These are phyloP conservation scores for Colletotrichum cereale DNA, from an alignment of 2,329 filamentous ascomycete species.

Conservation along the genomic window DNA sequence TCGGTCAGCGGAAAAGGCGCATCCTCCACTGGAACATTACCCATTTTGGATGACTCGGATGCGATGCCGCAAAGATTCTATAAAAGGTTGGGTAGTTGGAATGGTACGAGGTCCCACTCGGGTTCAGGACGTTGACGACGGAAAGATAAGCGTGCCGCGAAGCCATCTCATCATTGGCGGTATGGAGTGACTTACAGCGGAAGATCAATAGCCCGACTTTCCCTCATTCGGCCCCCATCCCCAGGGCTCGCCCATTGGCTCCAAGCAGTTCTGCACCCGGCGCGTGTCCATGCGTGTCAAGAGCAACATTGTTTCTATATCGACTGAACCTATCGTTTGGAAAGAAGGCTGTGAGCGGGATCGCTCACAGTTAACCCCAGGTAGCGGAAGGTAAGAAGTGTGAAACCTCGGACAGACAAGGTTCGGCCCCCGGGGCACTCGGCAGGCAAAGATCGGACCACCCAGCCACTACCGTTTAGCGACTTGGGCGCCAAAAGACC, in stretches of 20 bases:
- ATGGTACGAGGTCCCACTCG: background rate
- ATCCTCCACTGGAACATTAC: conserved; percentile 54
- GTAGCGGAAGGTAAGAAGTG: background rate
- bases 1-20: conserved; percentile 71
- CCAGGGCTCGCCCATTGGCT: background rate
- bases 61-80: background rate
- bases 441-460: background rate
- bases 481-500: background rate
- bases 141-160: conserved; percentile 2
- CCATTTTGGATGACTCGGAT: conserved; percentile 51
- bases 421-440: background rate
- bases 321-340: background rate
- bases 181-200: conserved; percentile 29
- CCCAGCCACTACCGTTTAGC: background rate
- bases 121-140: background rate
- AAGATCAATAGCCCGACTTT: conserved; percentile 37
- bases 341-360: no score
- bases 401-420: background rate
- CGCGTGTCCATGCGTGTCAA: background rate
- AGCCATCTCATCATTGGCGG: conserved; percentile 14
- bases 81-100: background rate
- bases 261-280: background rate
- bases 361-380: background rate
- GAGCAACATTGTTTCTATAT: background rate
- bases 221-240: conserved; percentile 7